Percentiles rank a stretch among this genome's conserved stretches.
phyloP scores from a whole-genome alignment of 2,329 filamentous ascomycete genomes.

The Nigrospora sphaerica region DNA sequence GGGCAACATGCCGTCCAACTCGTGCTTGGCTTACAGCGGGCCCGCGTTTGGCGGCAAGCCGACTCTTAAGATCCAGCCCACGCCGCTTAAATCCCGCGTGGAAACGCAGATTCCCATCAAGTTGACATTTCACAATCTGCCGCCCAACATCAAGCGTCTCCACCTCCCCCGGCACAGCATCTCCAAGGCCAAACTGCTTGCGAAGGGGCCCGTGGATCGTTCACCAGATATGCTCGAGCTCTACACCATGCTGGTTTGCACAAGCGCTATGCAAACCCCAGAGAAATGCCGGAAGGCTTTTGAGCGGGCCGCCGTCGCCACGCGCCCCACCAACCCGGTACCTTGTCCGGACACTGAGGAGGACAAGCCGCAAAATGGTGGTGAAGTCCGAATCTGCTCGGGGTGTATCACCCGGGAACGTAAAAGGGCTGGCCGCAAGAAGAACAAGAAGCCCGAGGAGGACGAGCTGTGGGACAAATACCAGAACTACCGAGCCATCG shows the following conservation, averaged over 20 bases:
- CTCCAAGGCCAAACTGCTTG: constrained; percentile 85
- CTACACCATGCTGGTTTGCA: constrained; percentile 78
- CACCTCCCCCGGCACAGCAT: constrained; percentile 87
- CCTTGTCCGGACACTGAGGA: constrained; percentile 53
- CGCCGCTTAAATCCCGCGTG: constrained; percentile 77
- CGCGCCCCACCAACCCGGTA: constrained; percentile 19
- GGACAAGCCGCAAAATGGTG: constrained; percentile 74
- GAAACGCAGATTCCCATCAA: constrained; percentile 94
- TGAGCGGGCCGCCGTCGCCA: constrained; percentile 42
- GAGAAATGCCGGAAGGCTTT: constrained; percentile 62
- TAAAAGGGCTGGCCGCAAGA: constrained; percentile 87
- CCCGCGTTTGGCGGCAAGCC: constrained; percentile 16
- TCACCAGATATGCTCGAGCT: constrained; percentile 72
- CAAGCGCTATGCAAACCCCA: constrained; percentile 78
- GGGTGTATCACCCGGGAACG: constrained; percentile 90
- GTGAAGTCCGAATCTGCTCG: constrained; percentile 85
- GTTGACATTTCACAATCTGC: constrained; percentile 69
- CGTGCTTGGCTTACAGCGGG: constrained; percentile 9
- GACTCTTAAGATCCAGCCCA: constrained; percentile 55
- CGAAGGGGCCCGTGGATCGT: constrained; percentile 60
- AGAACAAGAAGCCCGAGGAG: constrained; percentile 87
- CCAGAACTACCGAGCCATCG: constrained; percentile 74
- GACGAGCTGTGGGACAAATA: constrained; percentile 80
- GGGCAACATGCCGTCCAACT: constrained; percentile 3
- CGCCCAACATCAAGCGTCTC: constrained; percentile 68